Conservation (phyloP, 805 yeast species). For the Yarrowia porcina region DNA sequence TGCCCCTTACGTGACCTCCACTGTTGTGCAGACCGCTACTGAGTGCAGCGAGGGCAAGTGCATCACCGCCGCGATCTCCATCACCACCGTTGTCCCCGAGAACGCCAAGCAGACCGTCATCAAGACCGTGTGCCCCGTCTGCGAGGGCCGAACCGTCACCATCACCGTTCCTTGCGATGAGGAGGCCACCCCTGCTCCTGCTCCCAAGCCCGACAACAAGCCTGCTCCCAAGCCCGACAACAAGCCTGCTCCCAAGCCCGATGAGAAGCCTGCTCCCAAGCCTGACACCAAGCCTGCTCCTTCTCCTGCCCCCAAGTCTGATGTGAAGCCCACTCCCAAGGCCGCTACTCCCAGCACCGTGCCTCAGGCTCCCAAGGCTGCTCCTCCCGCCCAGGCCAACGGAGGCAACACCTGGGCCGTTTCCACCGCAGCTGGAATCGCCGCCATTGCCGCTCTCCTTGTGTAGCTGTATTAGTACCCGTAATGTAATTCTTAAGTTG, state of each 20-base stretch:
- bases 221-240: neutral
- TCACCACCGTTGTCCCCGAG: neutral
- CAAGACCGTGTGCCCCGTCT: conserved; percentile 4
- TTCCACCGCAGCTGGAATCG: conserved; percentile 14
- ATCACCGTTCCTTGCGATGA: conserved; percentile 1
- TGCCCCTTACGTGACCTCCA: neutral
- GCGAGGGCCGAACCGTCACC: conserved; percentile 14
- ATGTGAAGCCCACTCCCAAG: neutral
- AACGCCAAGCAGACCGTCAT: neutral
- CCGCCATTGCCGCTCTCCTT: conserved; percentile 4
- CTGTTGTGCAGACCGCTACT: conserved; percentile 1
- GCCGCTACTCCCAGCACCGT: neutral
- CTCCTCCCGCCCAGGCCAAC: neutral
- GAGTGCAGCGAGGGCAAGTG: neutral
- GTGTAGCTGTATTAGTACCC: conserved; percentile 1
- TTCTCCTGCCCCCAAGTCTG: neutral
- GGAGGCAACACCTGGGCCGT: conserved; percentile 5
- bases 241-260: neutral
- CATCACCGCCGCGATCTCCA: neutral
- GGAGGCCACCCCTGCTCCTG: neutral
- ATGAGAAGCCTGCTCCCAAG: neutral
- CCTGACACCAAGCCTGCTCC: neutral
- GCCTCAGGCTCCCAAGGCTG: neutral
- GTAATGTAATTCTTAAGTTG: neutral
- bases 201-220: conserved; percentile 1